Percentiles rank a stretch among this genome's conserved stretches.
These are phyloP conservation scores for Fusarium pilosicola DNA, from an alignment of 2,329 filamentous ascomycete species.

Conservation along the genomic window DNA sequence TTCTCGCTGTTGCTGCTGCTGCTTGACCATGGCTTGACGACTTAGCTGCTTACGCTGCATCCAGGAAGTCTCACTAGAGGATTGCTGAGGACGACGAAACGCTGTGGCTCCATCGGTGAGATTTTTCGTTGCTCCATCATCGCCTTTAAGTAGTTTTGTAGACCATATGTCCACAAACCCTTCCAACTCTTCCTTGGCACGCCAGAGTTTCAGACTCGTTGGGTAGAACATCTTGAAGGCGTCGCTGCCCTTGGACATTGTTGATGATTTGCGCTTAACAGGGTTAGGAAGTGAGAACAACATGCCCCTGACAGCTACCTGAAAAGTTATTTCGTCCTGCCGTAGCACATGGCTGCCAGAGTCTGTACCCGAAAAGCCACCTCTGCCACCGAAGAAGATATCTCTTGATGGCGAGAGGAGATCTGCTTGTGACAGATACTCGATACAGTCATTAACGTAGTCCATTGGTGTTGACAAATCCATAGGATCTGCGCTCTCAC, in stretches of 20 bases:
- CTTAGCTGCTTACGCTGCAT: conserved; percentile 49
- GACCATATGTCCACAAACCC: conserved; percentile 77
- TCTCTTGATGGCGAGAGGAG: conserved; percentile 80
- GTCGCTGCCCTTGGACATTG: conserved; percentile 62
- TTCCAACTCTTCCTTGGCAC: conserved; percentile 82
- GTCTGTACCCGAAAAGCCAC: conserved; percentile 63
- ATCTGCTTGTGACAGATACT: conserved; percentile 87
- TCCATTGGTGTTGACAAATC: conserved; percentile 74
- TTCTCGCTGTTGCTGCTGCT: conserved; percentile 22
- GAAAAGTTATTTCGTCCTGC: conserved; percentile 94
- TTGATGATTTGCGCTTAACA: conserved; percentile 74
- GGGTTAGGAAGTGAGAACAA: conserved; percentile 86
- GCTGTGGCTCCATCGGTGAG: conserved; percentile 59
- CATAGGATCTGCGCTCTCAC: conserved; percentile 64
- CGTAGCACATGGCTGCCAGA: conserved; percentile 78
- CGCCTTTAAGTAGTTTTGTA: conserved; percentile 66
- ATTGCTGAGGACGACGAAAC: conserved; percentile 57
- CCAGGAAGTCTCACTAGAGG: conserved; percentile 46
- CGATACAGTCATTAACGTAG: conserved; percentile 85
- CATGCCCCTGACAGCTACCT: conserved; percentile 87
- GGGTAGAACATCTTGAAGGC: conserved; percentile 94
- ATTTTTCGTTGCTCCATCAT: conserved; percentile 52
- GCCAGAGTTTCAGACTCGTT: conserved; percentile 83
- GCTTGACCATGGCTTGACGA: conserved; percentile 23
- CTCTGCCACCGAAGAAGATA: conserved; percentile 71